A percentile compares a stretch with the other conserved stretches of the same genome.
These are phyloP conservation scores for Calonectria fujianensis DNA, from an alignment of 2,329 filamentous ascomycete genomes.

Conservation along the genomic window DNA sequence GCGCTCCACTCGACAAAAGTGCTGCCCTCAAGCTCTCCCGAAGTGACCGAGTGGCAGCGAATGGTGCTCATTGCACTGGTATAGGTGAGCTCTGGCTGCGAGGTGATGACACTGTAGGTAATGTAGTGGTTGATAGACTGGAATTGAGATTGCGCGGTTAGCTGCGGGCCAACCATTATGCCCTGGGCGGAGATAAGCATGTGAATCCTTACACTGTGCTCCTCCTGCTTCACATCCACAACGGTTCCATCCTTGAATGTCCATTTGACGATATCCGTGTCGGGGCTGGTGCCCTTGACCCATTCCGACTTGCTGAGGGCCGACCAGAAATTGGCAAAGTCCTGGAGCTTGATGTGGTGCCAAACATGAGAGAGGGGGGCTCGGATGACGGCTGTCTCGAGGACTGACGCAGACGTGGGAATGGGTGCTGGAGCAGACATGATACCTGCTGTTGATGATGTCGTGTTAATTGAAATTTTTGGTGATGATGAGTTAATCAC, in stretches of 20 bases:
- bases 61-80: constrained; percentile 81
- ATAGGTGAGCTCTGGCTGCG: constrained; percentile 79
- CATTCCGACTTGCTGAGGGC: constrained; percentile 77
- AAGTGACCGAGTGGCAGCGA: constrained; percentile 79
- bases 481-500: background rate
- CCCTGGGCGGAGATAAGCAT: background rate
- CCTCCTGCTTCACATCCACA: constrained; percentile 84
- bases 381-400: constrained; percentile 80
- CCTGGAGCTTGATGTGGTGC: constrained; percentile 84
- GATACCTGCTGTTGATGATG: constrained; percentile 2
- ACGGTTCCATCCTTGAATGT: constrained; percentile 81
- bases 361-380: constrained; percentile 80
- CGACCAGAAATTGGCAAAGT: constrained; percentile 81
- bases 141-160: background rate
- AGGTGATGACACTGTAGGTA: constrained; percentile 82
- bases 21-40: constrained; percentile 76
- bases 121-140: constrained; percentile 84
- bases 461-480: background rate
- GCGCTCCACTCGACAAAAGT: constrained; percentile 82
- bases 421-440: constrained; percentile 63
- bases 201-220: constrained; percentile 76
- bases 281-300: constrained; percentile 77
- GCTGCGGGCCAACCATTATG: background rate
- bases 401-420: constrained; percentile 80
- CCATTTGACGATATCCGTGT: constrained; percentile 82